Conservation (phyloP, 306 rosid species). For the Cicer arietinum region DNA sequence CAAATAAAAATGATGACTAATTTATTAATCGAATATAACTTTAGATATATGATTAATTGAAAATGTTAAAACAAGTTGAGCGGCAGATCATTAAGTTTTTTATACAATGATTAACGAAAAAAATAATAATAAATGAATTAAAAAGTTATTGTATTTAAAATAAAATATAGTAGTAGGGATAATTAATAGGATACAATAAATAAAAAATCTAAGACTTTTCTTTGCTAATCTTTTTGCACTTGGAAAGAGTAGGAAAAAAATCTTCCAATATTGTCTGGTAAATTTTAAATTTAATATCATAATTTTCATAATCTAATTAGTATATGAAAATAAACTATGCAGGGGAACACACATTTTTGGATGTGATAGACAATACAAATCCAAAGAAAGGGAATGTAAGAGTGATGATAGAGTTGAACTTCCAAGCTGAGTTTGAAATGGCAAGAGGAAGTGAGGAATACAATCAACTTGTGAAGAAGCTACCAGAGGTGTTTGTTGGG, state of each 20-base stretch:
- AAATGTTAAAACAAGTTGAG: no score
- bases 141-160: not conserved
- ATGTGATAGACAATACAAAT: constrained; percentile 64
- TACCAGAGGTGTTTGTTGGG: constrained; percentile 86
- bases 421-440: constrained; percentile 85
- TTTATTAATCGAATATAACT: no score
- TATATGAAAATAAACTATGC: constrained; percentile 1
- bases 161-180: not conserved
- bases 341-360: constrained; percentile 82
- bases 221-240: not conserved
- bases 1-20: no score
- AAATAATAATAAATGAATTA: not conserved
- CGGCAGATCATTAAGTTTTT: not conserved
- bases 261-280: not conserved
- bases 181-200: not conserved
- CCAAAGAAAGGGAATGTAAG: constrained; percentile 69
- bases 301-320: not conserved
- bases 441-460: constrained; percentile 71
- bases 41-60: no score
- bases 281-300: constrained; percentile 14
- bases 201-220: not conserved
- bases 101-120: not conserved
- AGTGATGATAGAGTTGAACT: constrained; percentile 74
- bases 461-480: constrained; percentile 54
- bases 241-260: not conserved